Evolutionary conservation across 2,329 filamentous ascomycete genomes (phyloP), one percentile per base, ranked within the genome.

Genomic region (Stagonosporopsis tanaceti): DNA sequence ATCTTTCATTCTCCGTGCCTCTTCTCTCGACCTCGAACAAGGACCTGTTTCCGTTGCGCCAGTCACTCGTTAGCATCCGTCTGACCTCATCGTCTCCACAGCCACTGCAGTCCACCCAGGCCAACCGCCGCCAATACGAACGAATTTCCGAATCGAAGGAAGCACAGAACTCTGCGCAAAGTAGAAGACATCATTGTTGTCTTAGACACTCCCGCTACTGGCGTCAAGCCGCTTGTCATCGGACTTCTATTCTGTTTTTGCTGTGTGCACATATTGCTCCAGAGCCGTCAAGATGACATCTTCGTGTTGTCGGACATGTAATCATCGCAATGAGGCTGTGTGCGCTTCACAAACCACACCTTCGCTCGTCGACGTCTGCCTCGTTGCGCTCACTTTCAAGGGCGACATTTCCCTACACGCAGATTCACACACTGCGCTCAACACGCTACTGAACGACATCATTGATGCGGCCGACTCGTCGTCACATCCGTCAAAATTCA

Each of bases 231-330:
- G 2, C 12, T 39, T 12, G 30, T 7, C 25, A 12, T 28, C 11
- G 4, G 14, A 27, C 15, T 9, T 30, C 35, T 20, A 6, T 20
- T 24, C 34, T 20, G 4, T 11, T 27, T 27, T 30, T 22, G 4
- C 27, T 34, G 27, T 17, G 15, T 3, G 12, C 27, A 17, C 25
- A 34, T 27, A 22, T 15, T 41, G 11, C n/a, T 37, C 25, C 14
- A 17, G n/a, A 14, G 24, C 4, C 11, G 27, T 12, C 11, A n/a
- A 15, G 22, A 59, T 46, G 30, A 60, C 68, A 53, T 38, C 62
- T 14, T 62, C 57, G 25, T 68, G 64, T 40, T 73, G 70, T 44
- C 60, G 63, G 27, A 71, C 68, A 14, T 73, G 70, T 61, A 61
- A 70, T n/a, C 54, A 70, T 45, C 65, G 70, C 30, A 65, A 66